Evolutionary conservation across 2,329 filamentous ascomycete genomes (phyloP).

Genomic region (Pseudogymnoascus sp.): DNA sequence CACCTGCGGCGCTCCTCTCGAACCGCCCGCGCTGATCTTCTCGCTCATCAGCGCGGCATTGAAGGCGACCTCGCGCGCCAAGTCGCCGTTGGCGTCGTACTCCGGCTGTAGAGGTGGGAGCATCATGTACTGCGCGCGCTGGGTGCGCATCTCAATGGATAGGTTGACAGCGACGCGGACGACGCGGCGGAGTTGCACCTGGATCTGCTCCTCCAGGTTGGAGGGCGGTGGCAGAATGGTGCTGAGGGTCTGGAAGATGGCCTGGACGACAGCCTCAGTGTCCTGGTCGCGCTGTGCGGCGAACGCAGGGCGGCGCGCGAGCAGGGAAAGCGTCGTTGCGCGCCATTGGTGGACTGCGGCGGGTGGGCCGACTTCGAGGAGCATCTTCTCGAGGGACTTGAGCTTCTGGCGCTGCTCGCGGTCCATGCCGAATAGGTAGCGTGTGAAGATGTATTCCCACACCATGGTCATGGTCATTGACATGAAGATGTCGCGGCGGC

Average conservation of each 20-base stretch:
- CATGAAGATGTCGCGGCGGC: constrained; percentile 92
- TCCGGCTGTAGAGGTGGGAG: constrained; percentile 88
- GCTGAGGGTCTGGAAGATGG: constrained; percentile 76
- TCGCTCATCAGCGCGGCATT: constrained; percentile 94
- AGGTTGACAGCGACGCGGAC: constrained; percentile 83
- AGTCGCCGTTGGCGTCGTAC: constrained; percentile 87
- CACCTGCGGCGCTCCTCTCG: not conserved
- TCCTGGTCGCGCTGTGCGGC: constrained; percentile 75
- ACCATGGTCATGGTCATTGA: constrained; percentile 98
- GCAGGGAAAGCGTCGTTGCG: constrained; percentile 83
- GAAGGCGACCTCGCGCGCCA: constrained; percentile 81
- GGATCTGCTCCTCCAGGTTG: constrained; percentile 70
- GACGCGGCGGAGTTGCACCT: constrained; percentile 78
- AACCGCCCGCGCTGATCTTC: constrained; percentile 34
- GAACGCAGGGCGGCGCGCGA: constrained; percentile 75
- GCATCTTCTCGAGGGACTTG: constrained; percentile 86
- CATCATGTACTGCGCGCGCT: constrained; percentile 98
- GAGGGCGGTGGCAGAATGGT: constrained; percentile 80
- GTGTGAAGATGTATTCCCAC: constrained; percentile 97
- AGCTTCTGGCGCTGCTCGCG: constrained; percentile 95
- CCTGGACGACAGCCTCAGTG: constrained; percentile 90
- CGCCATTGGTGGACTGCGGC: constrained; percentile 96
- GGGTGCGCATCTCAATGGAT: constrained; percentile 93
- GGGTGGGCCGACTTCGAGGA: constrained; percentile 78
- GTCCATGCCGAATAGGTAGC: constrained; percentile 98